These are phyloP conservation scores for Cyberlindnera mississippiensis DNA, from an alignment of 805 yeast species.

Conservation along the genomic window DNA sequence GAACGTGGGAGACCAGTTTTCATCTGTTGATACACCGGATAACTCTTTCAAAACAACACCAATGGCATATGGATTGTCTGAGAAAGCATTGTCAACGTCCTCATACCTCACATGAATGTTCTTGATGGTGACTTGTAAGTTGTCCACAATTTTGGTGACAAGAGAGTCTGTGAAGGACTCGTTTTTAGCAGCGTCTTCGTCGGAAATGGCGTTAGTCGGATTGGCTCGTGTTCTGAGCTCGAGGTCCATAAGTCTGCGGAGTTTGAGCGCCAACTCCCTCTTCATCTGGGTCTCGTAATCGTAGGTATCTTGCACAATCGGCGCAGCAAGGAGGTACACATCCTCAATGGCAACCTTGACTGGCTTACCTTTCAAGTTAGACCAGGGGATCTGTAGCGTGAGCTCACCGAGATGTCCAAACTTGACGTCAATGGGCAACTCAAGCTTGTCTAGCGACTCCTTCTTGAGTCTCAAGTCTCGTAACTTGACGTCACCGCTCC, in stretches of 20 bases:
- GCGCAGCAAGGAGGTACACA: slow-evolving; percentile 77
- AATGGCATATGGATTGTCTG: slow-evolving; percentile 71
- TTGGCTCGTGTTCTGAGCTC: slow-evolving; percentile 48
- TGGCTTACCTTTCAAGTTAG: slow-evolving; percentile 87
- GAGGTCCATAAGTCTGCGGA: slow-evolving; percentile 62
- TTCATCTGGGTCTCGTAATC: slow-evolving; percentile 52
- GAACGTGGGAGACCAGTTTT: slow-evolving; percentile 79
- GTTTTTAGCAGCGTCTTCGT: slow-evolving; percentile 45
- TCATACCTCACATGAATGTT: slow-evolving; percentile 92
- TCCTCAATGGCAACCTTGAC: slow-evolving; percentile 85
- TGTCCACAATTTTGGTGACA: slow-evolving; percentile 87
- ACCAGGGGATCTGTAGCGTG: slow-evolving; percentile 94
- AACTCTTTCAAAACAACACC: slow-evolving; percentile 83
- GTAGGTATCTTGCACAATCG: slow-evolving; percentile 55
- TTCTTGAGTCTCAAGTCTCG: slow-evolving; percentile 73
- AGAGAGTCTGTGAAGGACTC: slow-evolving; percentile 85
- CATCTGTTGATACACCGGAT: slow-evolving; percentile 88
- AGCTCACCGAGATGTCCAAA: slow-evolving; percentile 89
- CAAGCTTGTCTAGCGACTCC: slow-evolving; percentile 83
- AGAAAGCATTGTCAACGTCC: slow-evolving; percentile 63
- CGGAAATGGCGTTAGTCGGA: slow-evolving; percentile 31
- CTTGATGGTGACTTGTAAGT: slow-evolving; percentile 83
- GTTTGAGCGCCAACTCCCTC: slow-evolving; percentile 61
- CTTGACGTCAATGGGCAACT: slow-evolving; percentile 80
- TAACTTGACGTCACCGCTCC: slow-evolving; percentile 95